phyloP scores from a whole-genome alignment of 1,284 basidiomycete species.

The Bjerkandera adusta region DNA sequence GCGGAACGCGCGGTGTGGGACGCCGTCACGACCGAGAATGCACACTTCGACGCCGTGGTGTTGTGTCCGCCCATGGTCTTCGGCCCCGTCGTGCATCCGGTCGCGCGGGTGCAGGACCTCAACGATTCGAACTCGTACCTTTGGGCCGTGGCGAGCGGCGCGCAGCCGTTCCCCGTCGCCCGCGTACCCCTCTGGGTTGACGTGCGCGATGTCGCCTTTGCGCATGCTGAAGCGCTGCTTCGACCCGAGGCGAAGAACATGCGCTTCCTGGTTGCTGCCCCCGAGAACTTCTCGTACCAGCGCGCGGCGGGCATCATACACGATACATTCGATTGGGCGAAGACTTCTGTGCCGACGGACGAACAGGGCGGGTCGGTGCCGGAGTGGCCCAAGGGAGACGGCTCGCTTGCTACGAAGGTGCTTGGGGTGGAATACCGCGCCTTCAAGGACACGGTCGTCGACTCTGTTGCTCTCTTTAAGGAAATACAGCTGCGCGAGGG shows the following conservation, averaged over 20 bases:
- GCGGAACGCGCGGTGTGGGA: slow-evolving; percentile 19
- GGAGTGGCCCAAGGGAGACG: slow-evolving; percentile 8
- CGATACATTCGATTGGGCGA: slow-evolving; percentile 16
- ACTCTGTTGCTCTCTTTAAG: slow-evolving; percentile 11
- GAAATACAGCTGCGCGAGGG: slow-evolving; percentile 7
- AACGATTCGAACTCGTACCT: slow-evolving; percentile 12
- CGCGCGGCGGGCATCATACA: slow-evolving; percentile 11
- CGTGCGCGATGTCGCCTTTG: slow-evolving; percentile 15
- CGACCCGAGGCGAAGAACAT: slow-evolving; percentile 12
- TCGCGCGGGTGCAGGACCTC: slow-evolving; percentile 7
- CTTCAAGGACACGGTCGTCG: slow-evolving; percentile 13
- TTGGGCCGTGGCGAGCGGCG: slow-evolving; percentile 7
- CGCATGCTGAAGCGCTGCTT: slow-evolving; percentile 24
- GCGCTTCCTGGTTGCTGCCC: slow-evolving; percentile 20
- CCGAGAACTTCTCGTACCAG: slow-evolving; percentile 15
- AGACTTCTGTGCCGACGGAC: slow-evolving; percentile 9
- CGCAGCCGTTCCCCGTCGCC: slow-evolving; percentile 1
- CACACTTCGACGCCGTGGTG: slow-evolving; percentile 16
- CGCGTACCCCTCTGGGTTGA: slow-evolving; percentile 12
- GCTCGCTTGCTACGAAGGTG: slow-evolving; percentile 3
- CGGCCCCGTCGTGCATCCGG: slow-evolving; percentile 16
- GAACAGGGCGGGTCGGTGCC: slow-evolving; percentile 7
- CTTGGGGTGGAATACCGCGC: slow-evolving; percentile 10
- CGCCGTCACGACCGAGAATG: slow-evolving; percentile 10
- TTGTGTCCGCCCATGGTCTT: slow-evolving; percentile 17